phyloP scores from a whole-genome alignment of 495 filamentous ascomycete species.

The Polyplosphaeria fusca region DNA sequence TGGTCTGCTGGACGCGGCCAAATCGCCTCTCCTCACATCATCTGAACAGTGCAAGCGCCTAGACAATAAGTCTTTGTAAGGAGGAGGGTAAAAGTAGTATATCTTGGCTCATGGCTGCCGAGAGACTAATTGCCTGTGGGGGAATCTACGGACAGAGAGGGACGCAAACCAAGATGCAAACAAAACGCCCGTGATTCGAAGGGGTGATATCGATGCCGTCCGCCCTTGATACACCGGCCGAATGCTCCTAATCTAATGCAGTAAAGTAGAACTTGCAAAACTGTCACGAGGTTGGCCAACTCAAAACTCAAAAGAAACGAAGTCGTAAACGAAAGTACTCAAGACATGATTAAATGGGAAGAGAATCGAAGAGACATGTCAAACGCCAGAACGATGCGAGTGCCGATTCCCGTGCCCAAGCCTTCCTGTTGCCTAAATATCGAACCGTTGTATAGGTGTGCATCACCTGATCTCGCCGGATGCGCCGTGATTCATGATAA shows the following conservation, averaged over 20 bases:
- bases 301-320: too few relatives aligned
- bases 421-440: constrained; percentile 7
- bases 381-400: constrained; percentile 10
- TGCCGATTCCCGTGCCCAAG: not conserved
- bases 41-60: too few relatives aligned
- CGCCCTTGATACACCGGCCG: too few relatives aligned
- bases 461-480: constrained; percentile 5
- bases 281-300: too few relatives aligned
- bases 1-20: not conserved
- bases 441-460: constrained; percentile 3
- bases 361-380: not conserved
- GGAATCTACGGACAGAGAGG: not conserved
- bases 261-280: too few relatives aligned
- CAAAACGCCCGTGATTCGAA: too few relatives aligned
- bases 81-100: not conserved
- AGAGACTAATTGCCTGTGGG: constrained; percentile 14
- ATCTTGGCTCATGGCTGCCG: not conserved
- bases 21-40: too few relatives aligned
- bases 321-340: not conserved
- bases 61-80: not conserved
- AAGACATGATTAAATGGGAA: not conserved
- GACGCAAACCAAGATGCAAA: not conserved
- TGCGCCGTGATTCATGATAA: constrained; percentile 19
- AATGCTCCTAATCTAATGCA: too few relatives aligned
- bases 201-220: too few relatives aligned